Conservation (phyloP, 257 asterid species). For the Vinca minor region DNA sequence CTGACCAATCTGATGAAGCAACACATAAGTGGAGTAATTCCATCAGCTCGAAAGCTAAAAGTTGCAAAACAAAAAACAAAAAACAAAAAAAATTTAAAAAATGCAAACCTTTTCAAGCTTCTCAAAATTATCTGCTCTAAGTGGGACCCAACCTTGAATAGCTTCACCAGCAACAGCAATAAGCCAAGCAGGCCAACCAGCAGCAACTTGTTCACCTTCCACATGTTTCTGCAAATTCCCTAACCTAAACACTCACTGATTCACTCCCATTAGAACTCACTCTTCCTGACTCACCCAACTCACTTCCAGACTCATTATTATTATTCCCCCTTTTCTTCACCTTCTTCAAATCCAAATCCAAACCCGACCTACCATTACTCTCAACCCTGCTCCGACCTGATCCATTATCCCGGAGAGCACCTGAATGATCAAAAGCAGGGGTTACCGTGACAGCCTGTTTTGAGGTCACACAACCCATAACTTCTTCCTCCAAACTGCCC, state of each 20-base stretch:
- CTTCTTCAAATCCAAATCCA: slow-evolving; percentile 83
- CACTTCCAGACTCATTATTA: slow-evolving; percentile 71
- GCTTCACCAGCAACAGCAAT: slow-evolving; percentile 94
- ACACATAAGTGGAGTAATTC: slow-evolving; percentile 7
- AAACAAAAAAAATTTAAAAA: background rate
- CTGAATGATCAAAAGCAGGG: slow-evolving; percentile 77
- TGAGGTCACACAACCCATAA: slow-evolving; percentile 89
- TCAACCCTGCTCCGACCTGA: slow-evolving; percentile 77
- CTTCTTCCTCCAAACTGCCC: no score
- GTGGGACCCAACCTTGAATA: slow-evolving; percentile 89
- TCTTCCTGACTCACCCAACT: slow-evolving; percentile 75
- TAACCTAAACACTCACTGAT: slow-evolving; percentile 78
- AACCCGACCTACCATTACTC: slow-evolving; percentile 40
- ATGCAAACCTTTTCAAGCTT: slow-evolving; percentile 77
- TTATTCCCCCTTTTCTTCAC: slow-evolving; percentile 60
- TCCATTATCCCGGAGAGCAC: slow-evolving; percentile 41
- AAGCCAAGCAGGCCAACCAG: slow-evolving; percentile 98
- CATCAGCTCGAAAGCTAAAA: slow-evolving; percentile 4
- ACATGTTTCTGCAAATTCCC: slow-evolving; percentile 72
- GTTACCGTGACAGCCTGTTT: slow-evolving; percentile 77
- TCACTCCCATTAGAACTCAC: slow-evolving; percentile 69
- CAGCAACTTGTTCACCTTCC: slow-evolving; percentile 89
- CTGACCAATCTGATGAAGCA: slow-evolving; percentile 70
- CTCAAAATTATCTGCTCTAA: slow-evolving; percentile 67
- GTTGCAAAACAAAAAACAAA: background rate